A percentile compares a stretch with the other conserved stretches of the same genome.
Evolutionary conservation across 2,329 filamentous ascomycete species (phyloP).

Genomic region (Neoscytalidium dimidiatum): DNA sequence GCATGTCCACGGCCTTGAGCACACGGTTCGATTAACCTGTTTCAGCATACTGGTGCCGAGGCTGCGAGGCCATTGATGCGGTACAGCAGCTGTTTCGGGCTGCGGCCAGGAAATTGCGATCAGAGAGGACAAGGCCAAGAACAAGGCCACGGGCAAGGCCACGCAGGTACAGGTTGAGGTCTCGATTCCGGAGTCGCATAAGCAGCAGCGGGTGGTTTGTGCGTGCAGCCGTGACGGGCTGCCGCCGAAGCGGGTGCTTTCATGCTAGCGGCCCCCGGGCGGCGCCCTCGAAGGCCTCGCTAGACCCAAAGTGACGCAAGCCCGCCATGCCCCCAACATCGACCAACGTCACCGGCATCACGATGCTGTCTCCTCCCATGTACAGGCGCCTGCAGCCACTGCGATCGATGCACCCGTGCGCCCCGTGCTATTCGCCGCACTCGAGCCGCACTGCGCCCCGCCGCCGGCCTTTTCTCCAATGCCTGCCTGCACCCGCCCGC

Average conservation of each 20-base stretch:
- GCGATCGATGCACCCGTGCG: conserved; percentile 8
- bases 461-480: neutral
- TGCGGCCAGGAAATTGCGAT: conserved; percentile 10
- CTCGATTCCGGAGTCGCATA: neutral
- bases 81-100: conserved; percentile 5
- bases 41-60: neutral
- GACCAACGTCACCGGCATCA: conserved; percentile 10
- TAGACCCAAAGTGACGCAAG: neutral
- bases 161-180: conserved; percentile 2
- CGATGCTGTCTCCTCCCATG: neutral
- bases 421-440: neutral
- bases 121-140: neutral
- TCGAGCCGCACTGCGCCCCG: conserved; percentile 8
- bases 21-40: neutral
- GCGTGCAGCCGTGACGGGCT: neutral
- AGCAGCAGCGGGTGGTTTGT: neutral
- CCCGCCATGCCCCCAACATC: neutral
- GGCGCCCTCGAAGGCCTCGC: neutral
- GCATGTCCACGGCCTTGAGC: neutral
- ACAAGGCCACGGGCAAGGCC: neutral
- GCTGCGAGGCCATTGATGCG: neutral
- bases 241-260: too few species aligned
- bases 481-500: neutral
- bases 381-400: neutral
- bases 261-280: neutral